Evolutionary conservation across 2,329 filamentous ascomycete species (phyloP), one percentile per base, ranked within the genome.

Genomic region (Aureobasidium sp.): DNA sequence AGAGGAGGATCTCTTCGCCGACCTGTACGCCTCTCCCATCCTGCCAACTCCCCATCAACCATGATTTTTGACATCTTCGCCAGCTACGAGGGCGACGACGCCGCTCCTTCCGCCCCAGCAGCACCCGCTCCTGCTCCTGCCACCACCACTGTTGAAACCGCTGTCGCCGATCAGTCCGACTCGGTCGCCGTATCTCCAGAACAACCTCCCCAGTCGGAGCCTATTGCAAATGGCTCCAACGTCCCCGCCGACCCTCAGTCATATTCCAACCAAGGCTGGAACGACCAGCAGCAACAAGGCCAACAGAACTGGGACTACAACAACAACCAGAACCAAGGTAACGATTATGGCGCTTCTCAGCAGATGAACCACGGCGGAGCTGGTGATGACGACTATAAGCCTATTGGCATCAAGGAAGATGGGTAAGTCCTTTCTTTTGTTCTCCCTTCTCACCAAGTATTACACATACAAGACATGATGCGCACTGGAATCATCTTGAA

Each of bases 1-100:
- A 68, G 91, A 96, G 69, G 92, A 96, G 72, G 91, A 96, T 82
- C 89, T 96, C 77, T 96, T 96, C 76, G 91, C 91, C 70, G 92
- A 96, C 78, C 84, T 96, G 91, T 96, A 80, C 78, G 90, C 83
- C 27, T 45, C 14, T 34, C 22, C 14, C 29, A 20, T 34, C 41
- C 22, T 14, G 9, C 15, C 20, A 41, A 25, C n/a, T 15, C n/a
- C 5, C 3, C 14, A 51, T 2, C 20, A 15, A 49, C n/a, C 36
- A 31, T 22, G 25, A 37, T 27, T 49, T 60, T 44, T 65, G 59
- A 65, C 44, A 67, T 62, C 57, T 55, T 58, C 39, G 20, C 41
- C 65, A 88, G 87, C 64, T 88, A 88, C 70, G 84, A 88, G 64
- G 86, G 85, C 65, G 84, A 89, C 67, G 84, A 86, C 58, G 77